These are phyloP conservation scores for Psilocybe cubensis DNA, from an alignment of 768 basidiomycete genomes.

Conservation along the genomic window DNA sequence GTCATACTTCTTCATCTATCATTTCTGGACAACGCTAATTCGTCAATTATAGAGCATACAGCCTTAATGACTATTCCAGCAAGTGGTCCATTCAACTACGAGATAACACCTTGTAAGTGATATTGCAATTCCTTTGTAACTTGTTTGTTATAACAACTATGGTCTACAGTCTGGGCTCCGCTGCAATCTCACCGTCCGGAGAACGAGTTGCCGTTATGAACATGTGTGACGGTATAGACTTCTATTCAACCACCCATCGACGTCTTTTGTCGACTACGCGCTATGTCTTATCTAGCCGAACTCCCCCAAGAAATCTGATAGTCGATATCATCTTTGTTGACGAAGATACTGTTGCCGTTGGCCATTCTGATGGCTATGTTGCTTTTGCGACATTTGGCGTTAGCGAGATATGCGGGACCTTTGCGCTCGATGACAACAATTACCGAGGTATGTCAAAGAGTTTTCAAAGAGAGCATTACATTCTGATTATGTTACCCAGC, in stretches of 20 bases:
- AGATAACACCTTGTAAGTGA: neutral
- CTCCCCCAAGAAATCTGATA: neutral
- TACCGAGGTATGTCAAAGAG: neutral
- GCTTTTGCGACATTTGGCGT: neutral
- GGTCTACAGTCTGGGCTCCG: neutral
- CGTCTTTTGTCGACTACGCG: neutral
- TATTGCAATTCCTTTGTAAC: neutral
- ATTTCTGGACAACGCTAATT: neutral
- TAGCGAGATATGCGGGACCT: neutral
- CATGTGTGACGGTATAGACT: slow-evolving; percentile 1
- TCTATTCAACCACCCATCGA: neutral
- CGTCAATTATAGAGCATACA: neutral
- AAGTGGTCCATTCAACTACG: neutral
- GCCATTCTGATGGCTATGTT: neutral
- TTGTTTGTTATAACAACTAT: neutral
- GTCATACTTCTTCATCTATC: neutral
- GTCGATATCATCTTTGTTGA: slow-evolving; percentile 5
- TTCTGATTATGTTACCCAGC: too few relatives aligned
- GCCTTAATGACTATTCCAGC: neutral
- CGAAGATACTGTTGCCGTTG: slow-evolving; percentile 7
- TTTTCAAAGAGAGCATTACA: neutral
- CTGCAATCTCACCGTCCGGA: slow-evolving; percentile 3
- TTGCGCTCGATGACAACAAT: neutral
- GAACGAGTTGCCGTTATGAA: slow-evolving; percentile 5
- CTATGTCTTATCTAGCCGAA: neutral